Base-by-base conservation (phyloP, 2,329 filamentous ascomycete species). In the Colletotrichum graminicola region DNA sequence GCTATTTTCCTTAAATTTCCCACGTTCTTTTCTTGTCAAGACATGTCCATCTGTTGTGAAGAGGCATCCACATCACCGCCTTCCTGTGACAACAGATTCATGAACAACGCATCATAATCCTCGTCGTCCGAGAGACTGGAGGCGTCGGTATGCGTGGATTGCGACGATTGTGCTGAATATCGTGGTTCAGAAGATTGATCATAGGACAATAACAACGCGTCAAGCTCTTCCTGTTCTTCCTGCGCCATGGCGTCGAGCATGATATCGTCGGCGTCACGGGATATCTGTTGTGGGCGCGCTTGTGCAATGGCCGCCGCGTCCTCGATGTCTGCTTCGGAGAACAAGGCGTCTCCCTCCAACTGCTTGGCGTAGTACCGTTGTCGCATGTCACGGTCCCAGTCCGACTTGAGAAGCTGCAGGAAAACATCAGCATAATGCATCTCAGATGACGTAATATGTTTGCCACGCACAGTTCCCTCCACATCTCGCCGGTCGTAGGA, bases 21-120 rank as follows among this genome's bases (percentile, higher is more conserved):
- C 21, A 47, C 21, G 21, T 18, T 57, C 16, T 23, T 5, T 23
- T 26, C 4, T 23, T 11, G 62, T 79, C 75, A 85, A 43, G 82
- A 82, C 78, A 85, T 82, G 66, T 89, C 87, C 81, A 87, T 87
- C 47, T 84, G 79, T 41, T 84, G 80, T 29, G 80, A 81, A 3
- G 76, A 73, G 34, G 74, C 70, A 65, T 75, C 71, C 36, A 61
- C 63, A 62, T 74, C 68, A 70, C 5, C 62, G 57, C 18, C 80
- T 59, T 86, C 82, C 72, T 85, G 80, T n/a, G 87, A 84, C 62
- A 89, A 79, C 47, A 93, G 78, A 74, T 93, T 90, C 83, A 89
- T 88, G 78, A 97, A 91, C 12, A 91, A 79, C 57, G 85, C 81
- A 73, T 91, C 89, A 75, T 90, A 91, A 54, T 90, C 89, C 18